A percentile compares a stretch with the other conserved stretches of the same genome.
These are phyloP conservation scores for Penicillium simplicissimum DNA, from an alignment of 495 filamentous ascomycete species.

Conservation along the genomic window DNA sequence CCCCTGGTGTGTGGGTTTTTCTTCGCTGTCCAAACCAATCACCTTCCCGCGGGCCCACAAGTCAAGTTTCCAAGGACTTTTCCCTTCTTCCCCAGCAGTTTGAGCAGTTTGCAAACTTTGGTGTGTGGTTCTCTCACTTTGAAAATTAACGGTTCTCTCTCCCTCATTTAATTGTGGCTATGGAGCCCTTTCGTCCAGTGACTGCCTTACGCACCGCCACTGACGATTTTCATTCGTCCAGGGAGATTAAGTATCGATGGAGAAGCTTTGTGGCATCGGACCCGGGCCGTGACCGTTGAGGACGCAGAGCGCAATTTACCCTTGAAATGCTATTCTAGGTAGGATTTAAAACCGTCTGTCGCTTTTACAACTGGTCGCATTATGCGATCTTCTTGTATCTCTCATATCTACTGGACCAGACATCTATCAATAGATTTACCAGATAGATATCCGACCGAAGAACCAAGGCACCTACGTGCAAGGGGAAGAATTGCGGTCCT, in stretches of 20 bases:
- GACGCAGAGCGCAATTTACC: background rate
- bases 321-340: background rate
- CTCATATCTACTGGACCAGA: background rate
- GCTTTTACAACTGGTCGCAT: background rate
- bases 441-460: background rate
- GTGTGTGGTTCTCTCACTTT: background rate
- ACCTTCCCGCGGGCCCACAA: background rate
- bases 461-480: background rate
- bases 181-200: slow-evolving; percentile 3
- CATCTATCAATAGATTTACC: too few relatives aligned
- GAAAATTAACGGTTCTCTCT: background rate
- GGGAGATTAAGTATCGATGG: background rate
- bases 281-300: slow-evolving; percentile 3
- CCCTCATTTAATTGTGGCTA: background rate
- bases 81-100: background rate
- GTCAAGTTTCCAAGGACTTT: background rate
- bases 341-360: background rate
- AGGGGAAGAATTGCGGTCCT: background rate
- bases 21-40: background rate
- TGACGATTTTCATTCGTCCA: slow-evolving; percentile 1
- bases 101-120: background rate
- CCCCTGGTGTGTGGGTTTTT: background rate
- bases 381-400: background rate
- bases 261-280: slow-evolving; percentile 12
- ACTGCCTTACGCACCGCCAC: too few relatives aligned